Percentiles rank a stretch among this genome's conserved stretches.
Conservation (phyloP, 2,329 filamentous ascomycete species). For the Exophiala viscosa region DNA sequence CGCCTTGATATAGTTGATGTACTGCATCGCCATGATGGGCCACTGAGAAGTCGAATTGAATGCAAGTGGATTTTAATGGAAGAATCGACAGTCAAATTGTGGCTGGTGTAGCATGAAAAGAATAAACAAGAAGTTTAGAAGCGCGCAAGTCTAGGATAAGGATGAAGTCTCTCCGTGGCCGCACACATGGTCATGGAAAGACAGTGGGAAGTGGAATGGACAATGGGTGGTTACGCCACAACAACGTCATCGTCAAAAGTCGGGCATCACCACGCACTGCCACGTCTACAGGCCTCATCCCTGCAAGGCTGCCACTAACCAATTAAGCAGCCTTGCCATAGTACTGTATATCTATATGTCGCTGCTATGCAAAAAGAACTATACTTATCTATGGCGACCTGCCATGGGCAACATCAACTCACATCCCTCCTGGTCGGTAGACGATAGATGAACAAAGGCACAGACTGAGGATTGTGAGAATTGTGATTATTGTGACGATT, state of each 20-base stretch:
- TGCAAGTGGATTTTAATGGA: not conserved
- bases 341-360: not conserved
- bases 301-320: not conserved
- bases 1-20: conserved; percentile 42
- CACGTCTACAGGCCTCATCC: conserved; percentile 3
- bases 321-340: not conserved
- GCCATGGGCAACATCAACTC: no score
- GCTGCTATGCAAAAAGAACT: no score
- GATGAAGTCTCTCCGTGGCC: not conserved
- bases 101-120: not conserved
- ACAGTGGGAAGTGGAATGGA: not conserved
- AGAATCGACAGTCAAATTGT: not conserved
- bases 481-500: no score
- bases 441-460: no score
- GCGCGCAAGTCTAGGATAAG: not conserved
- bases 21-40: conserved; percentile 35
- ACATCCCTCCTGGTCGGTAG: no score
- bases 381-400: no score
- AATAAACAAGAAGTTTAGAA: not conserved
- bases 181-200: not conserved
- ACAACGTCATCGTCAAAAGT: conserved; percentile 8
- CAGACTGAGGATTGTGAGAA: no score
- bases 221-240: conserved; percentile 9
- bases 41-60: not conserved
- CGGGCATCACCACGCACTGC: conserved; percentile 4